These are phyloP conservation scores for Artemisia argyi DNA, from an alignment of 129 eudicot species.

Conservation along the genomic window DNA sequence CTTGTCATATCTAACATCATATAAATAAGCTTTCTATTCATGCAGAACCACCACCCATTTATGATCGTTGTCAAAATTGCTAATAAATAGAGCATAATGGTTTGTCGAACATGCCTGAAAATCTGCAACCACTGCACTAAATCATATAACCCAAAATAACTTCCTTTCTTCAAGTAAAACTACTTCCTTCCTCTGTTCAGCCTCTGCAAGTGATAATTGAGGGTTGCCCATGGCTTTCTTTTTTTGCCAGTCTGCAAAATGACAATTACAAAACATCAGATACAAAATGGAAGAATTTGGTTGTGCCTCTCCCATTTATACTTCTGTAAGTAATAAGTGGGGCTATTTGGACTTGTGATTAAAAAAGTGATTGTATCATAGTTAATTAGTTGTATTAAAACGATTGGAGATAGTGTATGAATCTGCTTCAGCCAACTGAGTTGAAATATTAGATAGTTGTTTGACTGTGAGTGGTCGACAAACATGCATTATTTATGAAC, in stretches of 20 bases:
- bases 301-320: not conserved
- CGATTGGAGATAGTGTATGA: not conserved
- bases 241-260: constrained; percentile 35
- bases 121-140: constrained; percentile 15
- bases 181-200: constrained; percentile 44
- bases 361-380: no score
- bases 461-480: no score
- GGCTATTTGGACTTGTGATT: not conserved
- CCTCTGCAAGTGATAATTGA: constrained; percentile 43
- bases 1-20: constrained; percentile 8
- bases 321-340: not conserved
- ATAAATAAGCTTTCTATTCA: not conserved
- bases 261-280: not conserved
- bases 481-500: no score
- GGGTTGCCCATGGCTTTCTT: constrained; percentile 41
- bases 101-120: constrained; percentile 25
- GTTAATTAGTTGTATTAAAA: not conserved
- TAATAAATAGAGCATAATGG: not conserved
- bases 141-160: not conserved
- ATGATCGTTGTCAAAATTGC: constrained; percentile 19
- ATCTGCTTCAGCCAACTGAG: not conserved
- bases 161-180: constrained; percentile 3
- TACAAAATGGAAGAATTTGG: not conserved
- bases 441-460: not conserved
- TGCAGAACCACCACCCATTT: constrained; percentile 13